Evolutionary conservation across 441 rosid species (phyloP).

Genomic region (Croton laevigatus): DNA sequence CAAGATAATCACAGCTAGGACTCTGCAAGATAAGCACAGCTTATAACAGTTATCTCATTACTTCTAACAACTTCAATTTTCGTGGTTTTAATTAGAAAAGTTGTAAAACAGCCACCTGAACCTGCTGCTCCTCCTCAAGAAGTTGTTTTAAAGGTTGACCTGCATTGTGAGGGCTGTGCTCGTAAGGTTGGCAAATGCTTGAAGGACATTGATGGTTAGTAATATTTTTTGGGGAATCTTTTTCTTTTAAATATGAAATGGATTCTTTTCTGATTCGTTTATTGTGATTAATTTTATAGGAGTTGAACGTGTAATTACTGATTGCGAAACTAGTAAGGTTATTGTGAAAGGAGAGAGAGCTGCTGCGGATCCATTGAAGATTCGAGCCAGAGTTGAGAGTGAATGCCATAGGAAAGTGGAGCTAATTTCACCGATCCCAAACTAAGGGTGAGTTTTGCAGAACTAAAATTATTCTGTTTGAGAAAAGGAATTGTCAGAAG

Average conservation of each 20-base stretch:
- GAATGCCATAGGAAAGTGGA: conserved; percentile 67
- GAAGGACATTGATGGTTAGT: conserved; percentile 62
- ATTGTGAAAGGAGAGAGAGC: conserved; percentile 75
- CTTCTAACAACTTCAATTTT: no score
- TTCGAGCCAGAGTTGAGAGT: conserved; percentile 54
- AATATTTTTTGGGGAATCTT: neutral
- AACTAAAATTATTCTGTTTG: no score
- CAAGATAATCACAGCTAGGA: no score
- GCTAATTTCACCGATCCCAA: conserved; percentile 77
- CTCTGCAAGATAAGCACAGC: no score
- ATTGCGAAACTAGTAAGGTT: conserved; percentile 62
- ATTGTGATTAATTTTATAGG: conserved; percentile 29
- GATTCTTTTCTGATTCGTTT: neutral
- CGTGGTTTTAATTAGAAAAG: no score
- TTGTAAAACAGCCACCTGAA: no score
- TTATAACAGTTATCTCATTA: no score
- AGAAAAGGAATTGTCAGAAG: no score
- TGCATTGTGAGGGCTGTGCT: conserved; percentile 93
- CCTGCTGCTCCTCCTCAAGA: conserved; percentile 53
- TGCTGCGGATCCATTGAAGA: conserved; percentile 58
- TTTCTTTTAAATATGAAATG: neutral
- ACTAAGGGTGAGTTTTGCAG: no score
- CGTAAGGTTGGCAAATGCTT: conserved; percentile 68
- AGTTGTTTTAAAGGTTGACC: conserved; percentile 59
- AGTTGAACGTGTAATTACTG: conserved; percentile 65